These are phyloP conservation scores for Phytophthora ohioensis DNA, from an alignment of 352 stramenopile genomes.

Conservation along the genomic window DNA sequence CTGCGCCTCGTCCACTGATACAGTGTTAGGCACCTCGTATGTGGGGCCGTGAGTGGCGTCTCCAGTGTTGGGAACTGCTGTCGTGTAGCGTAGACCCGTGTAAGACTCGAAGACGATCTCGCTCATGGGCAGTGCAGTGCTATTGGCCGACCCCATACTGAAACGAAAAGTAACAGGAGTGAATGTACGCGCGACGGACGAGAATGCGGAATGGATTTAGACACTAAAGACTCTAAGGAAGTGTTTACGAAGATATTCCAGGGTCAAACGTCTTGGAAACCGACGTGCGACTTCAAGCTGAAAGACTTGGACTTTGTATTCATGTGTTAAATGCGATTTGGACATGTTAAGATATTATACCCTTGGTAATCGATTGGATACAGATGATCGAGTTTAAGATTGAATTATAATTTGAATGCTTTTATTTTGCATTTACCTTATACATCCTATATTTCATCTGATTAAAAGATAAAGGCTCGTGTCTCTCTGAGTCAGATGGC, in stretches of 20 bases:
- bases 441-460: background rate
- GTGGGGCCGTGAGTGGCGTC: constrained; percentile 51
- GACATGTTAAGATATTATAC: background rate
- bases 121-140: constrained; percentile 50
- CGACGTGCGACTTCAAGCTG: constrained; percentile 21
- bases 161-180: constrained; percentile 18
- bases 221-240: background rate
- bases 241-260: constrained; percentile 41
- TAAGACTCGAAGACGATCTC: constrained; percentile 70
- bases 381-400: background rate
- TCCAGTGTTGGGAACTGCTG: constrained; percentile 48
- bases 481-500: background rate
- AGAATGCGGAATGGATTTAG: constrained; percentile 23
- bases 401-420: background rate
- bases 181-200: background rate
- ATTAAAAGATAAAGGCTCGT: background rate
- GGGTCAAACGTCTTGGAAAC: constrained; percentile 4
- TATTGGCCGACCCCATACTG: constrained; percentile 54
- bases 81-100: constrained; percentile 52
- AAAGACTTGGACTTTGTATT: constrained; percentile 11
- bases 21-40: constrained; percentile 40
- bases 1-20: constrained; percentile 44
- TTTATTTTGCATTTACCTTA: background rate
- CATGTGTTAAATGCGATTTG: constrained; percentile 8
- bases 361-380: background rate